Evolutionary conservation across 2,329 filamentous ascomycete genomes (phyloP).

Genomic region (Trichophyton benhamiae): DNA sequence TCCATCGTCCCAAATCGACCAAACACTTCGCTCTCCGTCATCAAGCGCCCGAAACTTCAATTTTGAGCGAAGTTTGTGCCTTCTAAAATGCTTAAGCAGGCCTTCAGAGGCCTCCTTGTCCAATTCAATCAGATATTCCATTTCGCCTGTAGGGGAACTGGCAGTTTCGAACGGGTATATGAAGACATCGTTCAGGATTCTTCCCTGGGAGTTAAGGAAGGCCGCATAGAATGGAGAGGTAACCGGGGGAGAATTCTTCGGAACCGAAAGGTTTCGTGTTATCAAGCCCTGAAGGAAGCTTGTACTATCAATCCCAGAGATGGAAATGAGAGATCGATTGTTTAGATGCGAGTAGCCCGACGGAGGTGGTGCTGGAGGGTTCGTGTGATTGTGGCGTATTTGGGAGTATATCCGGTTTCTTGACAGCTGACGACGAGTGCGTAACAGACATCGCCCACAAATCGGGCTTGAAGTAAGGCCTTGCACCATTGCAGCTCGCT

Average conservation of each 20-base stretch:
- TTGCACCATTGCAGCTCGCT: conserved; percentile 22
- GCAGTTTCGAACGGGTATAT: conserved; percentile 54
- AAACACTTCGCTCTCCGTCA: conserved; percentile 53
- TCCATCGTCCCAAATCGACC: conserved; percentile 59
- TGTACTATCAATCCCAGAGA: conserved; percentile 66
- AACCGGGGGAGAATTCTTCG: conserved; percentile 26
- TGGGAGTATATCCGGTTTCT: conserved; percentile 13
- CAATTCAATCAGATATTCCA: conserved; percentile 65
- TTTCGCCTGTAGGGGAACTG: conserved; percentile 17
- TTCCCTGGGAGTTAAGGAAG: conserved; percentile 75
- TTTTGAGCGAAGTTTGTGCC: conserved; percentile 77
- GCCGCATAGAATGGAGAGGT: conserved; percentile 57
- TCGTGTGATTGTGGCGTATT: background rate
- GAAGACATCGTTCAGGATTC: conserved; percentile 80
- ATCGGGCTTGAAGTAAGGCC: conserved; percentile 16
- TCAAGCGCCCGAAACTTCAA: conserved; percentile 56
- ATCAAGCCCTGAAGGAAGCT: conserved; percentile 82
- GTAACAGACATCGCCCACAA: conserved; percentile 22
- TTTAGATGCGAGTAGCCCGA: conserved; percentile 44
- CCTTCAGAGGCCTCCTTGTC: conserved; percentile 53
- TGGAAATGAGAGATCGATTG: conserved; percentile 65
- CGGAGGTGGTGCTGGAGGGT: conserved; percentile 25
- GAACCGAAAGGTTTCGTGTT: conserved; percentile 53
- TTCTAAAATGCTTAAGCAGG: conserved; percentile 61
- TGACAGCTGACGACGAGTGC: conserved; percentile 21